phyloP scores from a whole-genome alignment of 2,329 filamentous ascomycete genomes.

The Aspergillus sp. region DNA sequence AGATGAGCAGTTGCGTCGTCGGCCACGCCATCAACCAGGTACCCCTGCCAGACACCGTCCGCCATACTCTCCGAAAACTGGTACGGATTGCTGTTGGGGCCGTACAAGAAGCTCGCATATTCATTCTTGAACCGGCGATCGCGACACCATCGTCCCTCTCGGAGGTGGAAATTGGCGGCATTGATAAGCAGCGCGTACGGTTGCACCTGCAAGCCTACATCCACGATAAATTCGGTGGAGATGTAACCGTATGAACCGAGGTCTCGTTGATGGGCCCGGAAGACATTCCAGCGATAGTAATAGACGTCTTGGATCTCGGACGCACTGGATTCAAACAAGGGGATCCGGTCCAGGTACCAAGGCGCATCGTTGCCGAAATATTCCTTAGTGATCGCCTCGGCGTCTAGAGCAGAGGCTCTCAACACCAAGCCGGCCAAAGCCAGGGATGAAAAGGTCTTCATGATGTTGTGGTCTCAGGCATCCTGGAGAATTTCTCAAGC shows the following conservation, averaged over 20 bases:
- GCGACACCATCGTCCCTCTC: slow-evolving; percentile 46
- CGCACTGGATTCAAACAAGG: slow-evolving; percentile 15
- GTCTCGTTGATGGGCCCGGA: slow-evolving; percentile 46
- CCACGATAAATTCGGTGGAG: slow-evolving; percentile 47
- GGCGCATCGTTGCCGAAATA: slow-evolving; percentile 20
- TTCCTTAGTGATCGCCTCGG: not conserved
- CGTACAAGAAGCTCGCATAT: slow-evolving; percentile 44
- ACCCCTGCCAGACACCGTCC: slow-evolving; percentile 38
- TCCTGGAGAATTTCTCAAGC: too few relatives aligned
- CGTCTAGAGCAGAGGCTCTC: slow-evolving; percentile 1
- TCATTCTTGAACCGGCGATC: slow-evolving; percentile 47
- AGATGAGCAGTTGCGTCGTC: slow-evolving; percentile 32
- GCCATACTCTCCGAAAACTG: slow-evolving; percentile 48
- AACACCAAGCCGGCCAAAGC: not conserved
- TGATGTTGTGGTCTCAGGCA: not conserved
- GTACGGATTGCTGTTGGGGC: slow-evolving; percentile 39
- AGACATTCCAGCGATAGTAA: slow-evolving; percentile 49
- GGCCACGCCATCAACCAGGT: slow-evolving; percentile 44
- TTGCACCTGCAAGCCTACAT: slow-evolving; percentile 42
- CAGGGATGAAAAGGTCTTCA: not conserved
- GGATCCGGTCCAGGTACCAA: slow-evolving; percentile 20
- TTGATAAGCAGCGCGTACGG: slow-evolving; percentile 47
- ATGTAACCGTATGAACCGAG: slow-evolving; percentile 44
- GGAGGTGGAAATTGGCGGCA: slow-evolving; percentile 46
- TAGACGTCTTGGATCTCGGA: slow-evolving; percentile 38